Evolutionary conservation across 2,329 filamentous ascomycete species (phyloP), one percentile per base, ranked within the genome.

Genomic region (Xylaria sp.): DNA sequence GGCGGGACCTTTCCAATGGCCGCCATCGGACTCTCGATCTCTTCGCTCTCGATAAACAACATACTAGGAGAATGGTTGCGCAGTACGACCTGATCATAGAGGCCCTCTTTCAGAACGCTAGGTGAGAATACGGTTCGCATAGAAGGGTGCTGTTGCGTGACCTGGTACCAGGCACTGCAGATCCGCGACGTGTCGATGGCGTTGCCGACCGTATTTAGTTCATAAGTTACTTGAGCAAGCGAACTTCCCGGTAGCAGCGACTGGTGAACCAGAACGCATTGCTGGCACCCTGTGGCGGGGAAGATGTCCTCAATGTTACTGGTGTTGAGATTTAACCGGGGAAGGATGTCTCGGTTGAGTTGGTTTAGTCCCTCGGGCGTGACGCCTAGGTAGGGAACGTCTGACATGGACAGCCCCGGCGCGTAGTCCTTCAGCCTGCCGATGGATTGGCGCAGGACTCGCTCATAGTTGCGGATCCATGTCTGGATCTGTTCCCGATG

Each of bases 51-150:
- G 52, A 87, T 81, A 61, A 87, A 87, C 4, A 87, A 77, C 82
- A 87, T 86, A 41, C 79, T 81, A 0, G 85, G 84, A 0, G 84
- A 86, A 18, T 80, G 79, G 55, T 79, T 81, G 9, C 80, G 80
- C 2, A 87, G 74, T 6, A 87, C 76, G 12, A 87, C 79, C 70
- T 83, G 83, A 65, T 87, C 84, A 65, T 83, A 87, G 0, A 87
- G 75, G 0, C 83, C 83, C 6, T 83, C 80, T 43, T 82, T 80
- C 12, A 83, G 82, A 13, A 85, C 78, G 39, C 84, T 85, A 53
- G 85, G 84, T 50, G 82, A 83, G 65, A 87, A 87, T 20, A 87
- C 78, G 3, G 85, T 87, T 46, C 85, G 76, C 46, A 87, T 72
- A 1, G 83, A 80, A 0, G 81, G 74, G 56, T 86, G 82, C 56